A percentile compares a stretch with the other conserved stretches of the same genome.
Conservation (phyloP, 352 stramenopile genomes). For the Albugo laibachii region DNA sequence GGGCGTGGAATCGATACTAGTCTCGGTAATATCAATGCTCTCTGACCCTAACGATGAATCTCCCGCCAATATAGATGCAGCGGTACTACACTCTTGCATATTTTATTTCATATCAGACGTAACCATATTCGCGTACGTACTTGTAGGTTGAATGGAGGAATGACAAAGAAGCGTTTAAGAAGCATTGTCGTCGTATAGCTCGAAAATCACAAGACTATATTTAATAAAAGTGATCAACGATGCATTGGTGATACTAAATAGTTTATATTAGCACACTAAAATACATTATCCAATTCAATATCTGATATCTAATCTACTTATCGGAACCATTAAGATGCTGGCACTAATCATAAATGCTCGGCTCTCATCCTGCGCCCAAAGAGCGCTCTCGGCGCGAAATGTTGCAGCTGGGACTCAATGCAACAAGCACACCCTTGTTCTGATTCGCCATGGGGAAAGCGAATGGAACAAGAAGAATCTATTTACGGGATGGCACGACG, state of each 20-base stretch:
- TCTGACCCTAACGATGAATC: constrained; percentile 98
- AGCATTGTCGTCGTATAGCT: constrained; percentile 77
- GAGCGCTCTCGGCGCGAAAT: no score
- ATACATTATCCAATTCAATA: no score
- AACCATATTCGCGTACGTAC: constrained; percentile 1
- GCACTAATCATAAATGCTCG: no score
- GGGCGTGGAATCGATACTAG: constrained; percentile 88
- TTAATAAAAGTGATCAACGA: constrained; percentile 15
- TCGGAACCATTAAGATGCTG: no score
- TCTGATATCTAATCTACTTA: no score
- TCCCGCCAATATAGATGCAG: constrained; percentile 99
- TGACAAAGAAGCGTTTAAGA: constrained; percentile 88
- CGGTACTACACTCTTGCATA: constrained; percentile 45
- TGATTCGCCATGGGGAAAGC: constrained; percentile 87
- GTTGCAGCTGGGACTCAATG: constrained; percentile 17
- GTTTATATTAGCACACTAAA: no score
- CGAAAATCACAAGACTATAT: constrained; percentile 87
- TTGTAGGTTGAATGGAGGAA: constrained; percentile 77
- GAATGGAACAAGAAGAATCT: constrained; percentile 91
- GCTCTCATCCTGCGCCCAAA: no score
- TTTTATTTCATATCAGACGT: not conserved
- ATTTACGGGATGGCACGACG: constrained; percentile 90
- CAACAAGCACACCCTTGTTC: constrained; percentile 80
- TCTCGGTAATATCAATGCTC: constrained; percentile 98
- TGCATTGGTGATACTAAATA: no score